These are phyloP conservation scores for Huntiella decipiens DNA, from an alignment of 2,329 filamentous ascomycete species.

Conservation along the genomic window DNA sequence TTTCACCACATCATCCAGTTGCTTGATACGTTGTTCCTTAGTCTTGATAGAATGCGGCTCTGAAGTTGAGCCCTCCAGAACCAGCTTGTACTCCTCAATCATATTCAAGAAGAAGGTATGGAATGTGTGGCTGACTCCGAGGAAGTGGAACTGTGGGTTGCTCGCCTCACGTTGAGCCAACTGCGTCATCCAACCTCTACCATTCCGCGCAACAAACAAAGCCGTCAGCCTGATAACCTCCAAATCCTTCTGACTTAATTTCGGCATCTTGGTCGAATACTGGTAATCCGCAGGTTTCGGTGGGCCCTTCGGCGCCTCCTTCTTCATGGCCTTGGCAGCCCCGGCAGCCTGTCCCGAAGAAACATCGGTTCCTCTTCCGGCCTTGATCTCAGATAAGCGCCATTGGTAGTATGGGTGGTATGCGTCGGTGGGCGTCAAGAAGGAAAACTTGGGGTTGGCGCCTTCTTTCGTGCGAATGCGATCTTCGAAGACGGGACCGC, in stretches of 20 bases:
- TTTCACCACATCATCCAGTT: constrained; percentile 54
- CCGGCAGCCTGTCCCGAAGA: constrained; percentile 58
- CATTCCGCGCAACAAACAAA: constrained; percentile 81
- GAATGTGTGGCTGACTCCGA: constrained; percentile 85
- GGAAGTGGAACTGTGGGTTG: constrained; percentile 91
- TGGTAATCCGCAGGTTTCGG: constrained; percentile 71
- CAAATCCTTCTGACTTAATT: constrained; percentile 87
- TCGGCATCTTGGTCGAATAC: constrained; percentile 92
- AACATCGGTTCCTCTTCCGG: constrained; percentile 62
- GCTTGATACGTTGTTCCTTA: constrained; percentile 51
- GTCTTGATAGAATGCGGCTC: constrained; percentile 48
- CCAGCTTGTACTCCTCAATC: constrained; percentile 78
- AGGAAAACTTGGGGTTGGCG: constrained; percentile 78
- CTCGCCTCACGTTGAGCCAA: constrained; percentile 73
- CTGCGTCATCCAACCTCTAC: constrained; percentile 76
- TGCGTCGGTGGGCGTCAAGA: constrained; percentile 59
- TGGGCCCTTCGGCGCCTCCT: constrained; percentile 57
- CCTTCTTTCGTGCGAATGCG: constrained; percentile 71
- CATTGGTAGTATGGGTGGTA: constrained; percentile 83
- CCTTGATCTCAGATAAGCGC: constrained; percentile 70
- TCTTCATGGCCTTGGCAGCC: constrained; percentile 26
- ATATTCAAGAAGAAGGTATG: constrained; percentile 89
- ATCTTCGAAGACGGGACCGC: constrained; percentile 54
- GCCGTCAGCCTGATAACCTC: constrained; percentile 59
- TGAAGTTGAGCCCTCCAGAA: constrained; percentile 49